Evolutionary conservation across 129 eudicot species (phyloP), one percentile per base, ranked within the genome.

Genomic region (Centella asiatica): DNA sequence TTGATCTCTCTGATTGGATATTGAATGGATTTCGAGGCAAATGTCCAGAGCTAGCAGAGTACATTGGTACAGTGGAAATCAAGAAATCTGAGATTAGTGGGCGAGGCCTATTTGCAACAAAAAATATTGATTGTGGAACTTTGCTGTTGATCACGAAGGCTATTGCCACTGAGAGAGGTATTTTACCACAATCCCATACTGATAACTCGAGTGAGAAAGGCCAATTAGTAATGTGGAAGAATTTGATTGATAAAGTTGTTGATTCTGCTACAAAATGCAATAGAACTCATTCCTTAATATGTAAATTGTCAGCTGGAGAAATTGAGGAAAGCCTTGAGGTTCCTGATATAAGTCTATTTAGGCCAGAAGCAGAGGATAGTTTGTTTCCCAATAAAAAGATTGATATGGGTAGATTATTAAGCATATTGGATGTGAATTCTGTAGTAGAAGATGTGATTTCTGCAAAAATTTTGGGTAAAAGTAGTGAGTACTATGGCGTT

Each of bases 191-290:
- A 58, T 74, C 74, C 19, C 65, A 56, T 56, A 56, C 32, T 5
- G 62, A 56, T 56, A 56, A 74, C 65, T 76, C 78, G 55, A 76
- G 79, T 17, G 84, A 85, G 49, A 76, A 69, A 68, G 94, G 82
- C 3, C 94, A 84, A 53, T 66, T 86, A 59, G 94, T 81, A 27
- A 81, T 87, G 86, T 90, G 98, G 98, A 90, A 84, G 94, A 86
- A 79, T 76, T 87, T 87, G 47, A 34, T 90, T n/a, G 88, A 86
- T 44, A 83, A 79, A 68, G 88, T 90, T 44, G 82, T 69, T 66
- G 84, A 84, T 49, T 74, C 85, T 12, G 73, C 75, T 47, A 44
- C 65, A 31, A 81, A 71, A 71, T 83, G 87, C 66, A 52, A 68
- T 18, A 69, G 71, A 75, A 73, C 92, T 34, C 68, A 49, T 28